These are phyloP conservation scores for Cutaneotrichosporon sp. DNA, from an alignment of 1,284 basidiomycete genomes.

Conservation along the genomic window DNA sequence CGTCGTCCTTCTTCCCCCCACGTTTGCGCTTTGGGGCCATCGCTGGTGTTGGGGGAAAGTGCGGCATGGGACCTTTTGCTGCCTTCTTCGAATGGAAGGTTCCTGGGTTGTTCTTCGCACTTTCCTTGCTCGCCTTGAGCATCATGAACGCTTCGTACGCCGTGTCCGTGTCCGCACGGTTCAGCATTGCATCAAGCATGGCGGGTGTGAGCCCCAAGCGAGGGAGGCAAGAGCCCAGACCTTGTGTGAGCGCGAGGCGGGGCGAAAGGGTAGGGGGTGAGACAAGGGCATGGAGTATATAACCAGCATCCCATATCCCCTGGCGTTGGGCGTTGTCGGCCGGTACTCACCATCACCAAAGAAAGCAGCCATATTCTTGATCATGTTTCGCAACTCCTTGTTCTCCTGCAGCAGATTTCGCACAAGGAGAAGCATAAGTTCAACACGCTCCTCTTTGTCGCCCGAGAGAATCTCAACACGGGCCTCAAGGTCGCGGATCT, in stretches of 20 bases:
- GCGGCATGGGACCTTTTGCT: neutral
- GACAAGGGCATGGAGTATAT: too few relatives aligned
- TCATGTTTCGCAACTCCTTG: constrained; percentile 68
- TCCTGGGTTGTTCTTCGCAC: constrained; percentile 7
- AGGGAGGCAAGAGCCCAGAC: constrained; percentile 58
- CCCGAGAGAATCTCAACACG: constrained; percentile 84
- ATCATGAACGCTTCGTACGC: constrained; percentile 78
- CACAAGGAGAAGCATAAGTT: constrained; percentile 72
- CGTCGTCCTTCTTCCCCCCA: constrained; percentile 2
- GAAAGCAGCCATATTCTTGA: constrained; percentile 68
- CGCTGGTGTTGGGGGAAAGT: constrained; percentile 1
- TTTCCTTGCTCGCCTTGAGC: constrained; percentile 44
- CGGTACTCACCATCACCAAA: constrained; percentile 72
- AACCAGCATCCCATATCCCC: too few relatives aligned
- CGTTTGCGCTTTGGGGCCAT: constrained; percentile 30
- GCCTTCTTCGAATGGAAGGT: constrained; percentile 2
- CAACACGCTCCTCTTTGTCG: constrained; percentile 77
- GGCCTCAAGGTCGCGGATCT: constrained; percentile 90
- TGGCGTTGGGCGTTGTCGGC: neutral
- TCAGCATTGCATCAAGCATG: constrained; percentile 73
- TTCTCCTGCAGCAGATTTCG: constrained; percentile 88
- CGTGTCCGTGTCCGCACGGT: constrained; percentile 80
- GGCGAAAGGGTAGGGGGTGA: neutral
- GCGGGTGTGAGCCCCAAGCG: constrained; percentile 67
- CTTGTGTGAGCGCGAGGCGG: constrained; percentile 16